Percentiles rank a stretch among this genome's conserved stretches.
Evolutionary conservation across 768 basidiomycete species (phyloP).

Genomic region (Gyrodon lividus): DNA sequence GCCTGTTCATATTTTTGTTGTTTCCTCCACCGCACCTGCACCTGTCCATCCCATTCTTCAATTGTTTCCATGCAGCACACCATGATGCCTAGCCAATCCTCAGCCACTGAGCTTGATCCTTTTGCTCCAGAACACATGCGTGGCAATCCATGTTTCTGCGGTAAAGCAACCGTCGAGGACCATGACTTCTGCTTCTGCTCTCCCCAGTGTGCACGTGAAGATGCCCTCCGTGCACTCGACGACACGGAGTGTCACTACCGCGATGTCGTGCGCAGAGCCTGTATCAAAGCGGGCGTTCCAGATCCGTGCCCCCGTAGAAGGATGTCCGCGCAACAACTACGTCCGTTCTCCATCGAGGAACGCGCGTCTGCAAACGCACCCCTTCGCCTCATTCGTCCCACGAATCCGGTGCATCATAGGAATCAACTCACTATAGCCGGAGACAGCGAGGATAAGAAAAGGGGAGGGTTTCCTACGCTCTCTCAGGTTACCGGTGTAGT

Average conservation of each 20-base stretch:
- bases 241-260: slow-evolving; percentile 27
- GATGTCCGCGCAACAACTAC: slow-evolving; percentile 10
- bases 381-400: neutral
- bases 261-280: slow-evolving; percentile 16
- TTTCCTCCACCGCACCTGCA: neutral
- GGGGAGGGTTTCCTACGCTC: slow-evolving; percentile 14
- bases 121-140: slow-evolving; percentile 10
- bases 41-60: neutral
- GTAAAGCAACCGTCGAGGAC: slow-evolving; percentile 16
- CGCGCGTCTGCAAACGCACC: neutral
- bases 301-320: slow-evolving; percentile 8
- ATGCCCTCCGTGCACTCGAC: slow-evolving; percentile 27
- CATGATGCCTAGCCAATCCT: slow-evolving; percentile 1
- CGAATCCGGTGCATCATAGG: neutral
- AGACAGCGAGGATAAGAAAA: neutral
- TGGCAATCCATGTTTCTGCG: slow-evolving; percentile 25
- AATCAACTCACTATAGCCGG: neutral
- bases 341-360: neutral
- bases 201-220: slow-evolving; percentile 23
- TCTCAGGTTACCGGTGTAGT: slow-evolving; percentile 17
- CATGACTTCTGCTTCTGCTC: slow-evolving; percentile 34
- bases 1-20: neutral
- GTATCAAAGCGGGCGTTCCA: slow-evolving; percentile 1
- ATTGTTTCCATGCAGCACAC: neutral
- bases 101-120: slow-evolving; percentile 3